Evolutionary conservation across 768 basidiomycete species (phyloP).

Genomic region (Russula foetens): DNA sequence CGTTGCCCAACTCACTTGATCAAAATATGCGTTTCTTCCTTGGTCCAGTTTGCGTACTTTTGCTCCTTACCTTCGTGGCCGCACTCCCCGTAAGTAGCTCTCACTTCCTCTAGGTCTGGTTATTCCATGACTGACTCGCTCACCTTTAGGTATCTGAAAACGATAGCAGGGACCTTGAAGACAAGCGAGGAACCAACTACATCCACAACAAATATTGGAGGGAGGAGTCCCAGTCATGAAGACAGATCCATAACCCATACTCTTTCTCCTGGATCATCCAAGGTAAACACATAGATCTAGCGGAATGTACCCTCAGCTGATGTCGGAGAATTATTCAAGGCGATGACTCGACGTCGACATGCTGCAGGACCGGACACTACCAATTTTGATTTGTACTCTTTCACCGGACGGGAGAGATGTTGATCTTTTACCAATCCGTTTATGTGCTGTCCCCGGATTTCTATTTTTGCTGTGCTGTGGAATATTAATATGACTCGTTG

Average conservation of each 20-base stretch:
- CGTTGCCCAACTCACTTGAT: background rate
- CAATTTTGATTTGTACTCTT: background rate
- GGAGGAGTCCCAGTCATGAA: background rate
- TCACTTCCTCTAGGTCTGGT: too few species aligned
- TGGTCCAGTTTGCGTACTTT: background rate
- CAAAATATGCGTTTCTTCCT: slow-evolving; percentile 7
- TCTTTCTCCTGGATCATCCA: background rate
- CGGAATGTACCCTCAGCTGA: background rate
- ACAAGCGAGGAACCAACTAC: background rate
- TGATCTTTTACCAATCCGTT: background rate
- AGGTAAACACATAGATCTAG: background rate
- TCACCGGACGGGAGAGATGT: background rate
- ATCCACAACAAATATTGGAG: background rate
- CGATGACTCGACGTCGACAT: background rate
- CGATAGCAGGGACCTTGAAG: too few species aligned
- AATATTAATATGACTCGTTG: background rate
- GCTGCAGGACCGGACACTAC: background rate
- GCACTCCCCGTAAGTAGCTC: background rate
- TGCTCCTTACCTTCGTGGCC: background rate
- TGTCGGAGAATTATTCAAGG: background rate
- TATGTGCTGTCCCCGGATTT: background rate
- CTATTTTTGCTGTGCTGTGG: background rate
- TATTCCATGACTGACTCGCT: background rate
- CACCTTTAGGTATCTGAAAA: background rate
- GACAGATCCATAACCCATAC: too few species aligned